A percentile compares a stretch with the other conserved stretches of the same genome.
Evolutionary conservation across 2,329 filamentous ascomycete species (phyloP).

Genomic region (Hymenoscyphus repandus): DNA sequence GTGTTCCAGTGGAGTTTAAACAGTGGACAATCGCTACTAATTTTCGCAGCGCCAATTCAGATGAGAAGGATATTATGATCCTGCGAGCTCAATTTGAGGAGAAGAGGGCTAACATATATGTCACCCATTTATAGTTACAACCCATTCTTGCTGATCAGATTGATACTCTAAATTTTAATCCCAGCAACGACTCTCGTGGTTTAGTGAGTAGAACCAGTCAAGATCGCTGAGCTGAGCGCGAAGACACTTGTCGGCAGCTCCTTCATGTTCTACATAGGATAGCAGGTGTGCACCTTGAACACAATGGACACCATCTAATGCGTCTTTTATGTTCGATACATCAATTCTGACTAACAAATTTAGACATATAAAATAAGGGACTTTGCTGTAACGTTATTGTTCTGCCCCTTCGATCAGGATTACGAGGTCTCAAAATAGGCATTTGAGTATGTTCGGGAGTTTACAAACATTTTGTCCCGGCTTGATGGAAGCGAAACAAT

Average conservation of each 20-base stretch:
- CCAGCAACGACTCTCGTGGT: background rate
- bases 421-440: constrained; percentile 25
- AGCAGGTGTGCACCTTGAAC: constrained; percentile 30
- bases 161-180: constrained; percentile 22
- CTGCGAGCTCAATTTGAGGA: constrained; percentile 21
- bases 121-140: constrained; percentile 36
- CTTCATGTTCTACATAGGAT: constrained; percentile 34
- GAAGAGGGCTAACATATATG: constrained; percentile 33
- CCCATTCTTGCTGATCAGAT: constrained; percentile 33
- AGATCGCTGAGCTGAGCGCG: constrained; percentile 31
- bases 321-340: constrained; percentile 4
- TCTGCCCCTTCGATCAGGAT: constrained; percentile 31
- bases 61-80: constrained; percentile 5
- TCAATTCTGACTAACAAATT: background rate
- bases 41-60: constrained; percentile 21
- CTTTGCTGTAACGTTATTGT: constrained; percentile 32
- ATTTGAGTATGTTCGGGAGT: constrained; percentile 29
- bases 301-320: constrained; percentile 34
- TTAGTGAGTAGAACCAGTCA: background rate
- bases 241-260: constrained; percentile 35
- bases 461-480: constrained; percentile 27
- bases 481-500: constrained; percentile 32
- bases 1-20: constrained; percentile 23
- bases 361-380: constrained; percentile 34
- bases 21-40: constrained; percentile 13